Evolutionary conservation across 352 stramenopile species (phyloP), one percentile per base, ranked within the genome.

Genomic region (Globisporangium acanthophoron): DNA sequence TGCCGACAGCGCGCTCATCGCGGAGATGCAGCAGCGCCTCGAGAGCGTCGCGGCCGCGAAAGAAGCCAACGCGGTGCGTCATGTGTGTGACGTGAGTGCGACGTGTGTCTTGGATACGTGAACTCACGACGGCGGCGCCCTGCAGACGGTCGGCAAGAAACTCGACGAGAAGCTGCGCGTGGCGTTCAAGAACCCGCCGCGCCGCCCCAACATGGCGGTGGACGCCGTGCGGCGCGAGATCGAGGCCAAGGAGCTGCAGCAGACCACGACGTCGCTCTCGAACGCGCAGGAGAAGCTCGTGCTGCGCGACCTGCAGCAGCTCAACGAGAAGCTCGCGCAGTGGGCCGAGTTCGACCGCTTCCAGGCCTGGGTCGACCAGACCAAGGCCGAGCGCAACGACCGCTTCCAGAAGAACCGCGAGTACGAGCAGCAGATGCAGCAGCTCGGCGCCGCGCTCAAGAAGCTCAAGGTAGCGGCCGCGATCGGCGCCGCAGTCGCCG

Each of bases 141-240:
- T 27, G 24, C 11, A 70, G 64, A 62, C 74, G 35, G 53, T 70
- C 18, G 80, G 80, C 45, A 90, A 90, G 54, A 57, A 66, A 47
- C 76, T 90, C 52, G 83, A 92, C 58, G 83, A 92, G 56, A 86
- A 92, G 64, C 69, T 92, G 50, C 62, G 65, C 52, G 65, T 78
- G 48, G 69, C 76, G 49, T 82, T 90, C 61, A 92, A 90, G 66
- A 77, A 73, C 56, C 68, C 79, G 52, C 81, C 79, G 64, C 76
- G 78, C 21, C 83, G 83, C 20, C 70, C 76, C 18, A 74, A 79
- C 48, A 74, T 83, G 62, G 72, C 73, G 47, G 66, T 67, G 1
- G 79, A 80, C 46, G 61, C 79, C 27, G 53, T 90, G 24, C 69
- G 80, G 31, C 65, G 74, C 37, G 71, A 88, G 58, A 88, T 88